These are phyloP conservation scores for Dothideomycetes sp. DNA, from an alignment of 2,329 filamentous ascomycete genomes.

Conservation along the genomic window DNA sequence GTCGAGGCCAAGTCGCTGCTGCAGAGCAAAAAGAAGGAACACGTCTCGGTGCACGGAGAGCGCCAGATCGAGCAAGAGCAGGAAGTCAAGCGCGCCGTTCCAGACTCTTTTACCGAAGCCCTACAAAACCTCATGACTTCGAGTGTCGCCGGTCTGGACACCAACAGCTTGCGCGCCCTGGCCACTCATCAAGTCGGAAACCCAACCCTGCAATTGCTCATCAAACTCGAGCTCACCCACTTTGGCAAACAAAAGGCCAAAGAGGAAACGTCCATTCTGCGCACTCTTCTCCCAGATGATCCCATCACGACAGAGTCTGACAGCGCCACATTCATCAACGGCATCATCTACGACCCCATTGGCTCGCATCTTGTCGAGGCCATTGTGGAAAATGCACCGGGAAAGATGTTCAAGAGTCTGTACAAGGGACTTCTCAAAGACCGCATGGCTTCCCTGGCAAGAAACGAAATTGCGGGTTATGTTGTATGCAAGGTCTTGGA, in stretches of 20 bases:
- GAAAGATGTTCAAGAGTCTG: slow-evolving; percentile 81
- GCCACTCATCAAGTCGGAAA: slow-evolving; percentile 86
- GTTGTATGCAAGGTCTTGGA: slow-evolving; percentile 74
- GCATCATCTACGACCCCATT: slow-evolving; percentile 79
- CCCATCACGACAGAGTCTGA: slow-evolving; percentile 62
- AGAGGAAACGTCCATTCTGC: slow-evolving; percentile 58
- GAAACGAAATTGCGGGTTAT: slow-evolving; percentile 85
- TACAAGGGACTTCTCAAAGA: slow-evolving; percentile 71
- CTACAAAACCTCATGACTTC: slow-evolving; percentile 73
- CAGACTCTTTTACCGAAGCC: slow-evolving; percentile 65
- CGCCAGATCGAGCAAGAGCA: slow-evolving; percentile 26
- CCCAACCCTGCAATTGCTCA: slow-evolving; percentile 78
- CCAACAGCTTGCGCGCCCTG: slow-evolving; percentile 69
- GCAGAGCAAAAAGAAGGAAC: slow-evolving; percentile 88
- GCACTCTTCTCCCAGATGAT: slow-evolving; percentile 68
- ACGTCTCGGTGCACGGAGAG: slow-evolving; percentile 50
- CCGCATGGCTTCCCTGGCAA: slow-evolving; percentile 66
- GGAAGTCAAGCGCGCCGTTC: slow-evolving; percentile 45
- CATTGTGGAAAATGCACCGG: slow-evolving; percentile 68
- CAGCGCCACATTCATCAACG: slow-evolving; percentile 70
- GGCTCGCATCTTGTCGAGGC: slow-evolving; percentile 85
- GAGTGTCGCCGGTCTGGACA: slow-evolving; percentile 63
- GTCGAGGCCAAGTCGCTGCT: slow-evolving; percentile 63
- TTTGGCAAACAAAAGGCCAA: slow-evolving; percentile 57
- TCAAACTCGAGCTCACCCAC: slow-evolving; percentile 73